These are phyloP conservation scores for Arabidopsis suecica DNA, from an alignment of 345 rosid species.

Conservation along the genomic window DNA sequence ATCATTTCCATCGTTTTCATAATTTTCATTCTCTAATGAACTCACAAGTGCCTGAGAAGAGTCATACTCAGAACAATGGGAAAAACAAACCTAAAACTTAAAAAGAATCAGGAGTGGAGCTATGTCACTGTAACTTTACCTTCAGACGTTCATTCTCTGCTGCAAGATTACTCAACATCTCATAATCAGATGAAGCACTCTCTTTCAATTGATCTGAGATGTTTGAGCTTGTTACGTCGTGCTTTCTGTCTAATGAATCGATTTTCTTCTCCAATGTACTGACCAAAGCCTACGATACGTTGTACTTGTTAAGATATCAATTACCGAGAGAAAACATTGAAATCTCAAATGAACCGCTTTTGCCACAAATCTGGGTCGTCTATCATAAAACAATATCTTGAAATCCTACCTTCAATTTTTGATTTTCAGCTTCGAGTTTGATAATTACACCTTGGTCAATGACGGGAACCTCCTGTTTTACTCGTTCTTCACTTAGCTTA, in stretches of 20 bases:
- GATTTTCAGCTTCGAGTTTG: constrained; percentile 78
- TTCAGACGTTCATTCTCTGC: constrained; percentile 87
- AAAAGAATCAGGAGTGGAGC: not conserved
- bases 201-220: constrained; percentile 70
- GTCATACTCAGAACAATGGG: constrained; percentile 24
- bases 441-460: constrained; percentile 59
- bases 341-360: constrained; percentile 1
- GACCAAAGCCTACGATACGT: constrained; percentile 56
- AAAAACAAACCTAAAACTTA: constrained; percentile 22
- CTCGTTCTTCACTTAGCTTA: constrained; percentile 50
- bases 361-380: constrained; percentile 18
- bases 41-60: constrained; percentile 62
- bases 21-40: constrained; percentile 68
- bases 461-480: constrained; percentile 61
- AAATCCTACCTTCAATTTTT: constrained; percentile 69
- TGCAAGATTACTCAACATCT: constrained; percentile 61
- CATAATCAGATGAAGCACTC: constrained; percentile 53
- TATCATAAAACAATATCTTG: constrained; percentile 12
- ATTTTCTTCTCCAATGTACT: constrained; percentile 76
- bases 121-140: constrained; percentile 46
- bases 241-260: constrained; percentile 72
- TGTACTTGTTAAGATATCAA: constrained; percentile 24
- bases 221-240: constrained; percentile 65
- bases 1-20: constrained; percentile 68
- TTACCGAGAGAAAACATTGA: constrained; percentile 2